Evolutionary conservation across 2,329 filamentous ascomycete genomes (phyloP), one percentile per base, ranked within the genome.

Genomic region (Exophiala spinifera): DNA sequence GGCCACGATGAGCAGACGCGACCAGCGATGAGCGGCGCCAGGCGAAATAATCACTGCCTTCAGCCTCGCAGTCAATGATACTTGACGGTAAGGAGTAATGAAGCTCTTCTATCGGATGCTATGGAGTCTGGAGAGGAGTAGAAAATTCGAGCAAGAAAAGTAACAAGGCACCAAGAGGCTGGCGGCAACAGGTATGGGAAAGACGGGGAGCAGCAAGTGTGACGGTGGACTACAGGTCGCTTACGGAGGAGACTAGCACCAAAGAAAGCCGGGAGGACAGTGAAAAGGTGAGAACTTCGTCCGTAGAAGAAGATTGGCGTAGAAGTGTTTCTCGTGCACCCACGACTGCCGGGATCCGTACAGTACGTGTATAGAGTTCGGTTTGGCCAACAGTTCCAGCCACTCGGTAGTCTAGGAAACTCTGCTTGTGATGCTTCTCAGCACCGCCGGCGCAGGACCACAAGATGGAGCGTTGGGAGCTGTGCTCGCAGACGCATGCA

Each of bases 121-220:
- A 15, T n/a, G 10, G 7, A 14, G 42, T 44, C n/a, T 15, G 15
- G 42, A 23, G 4, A 53, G 40, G 20, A 45, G 48, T 49, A 51
- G 53, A 25, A 34, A 37, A 4, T 43, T 34, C 34, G 33, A 55
- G 42, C 34, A 49, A 46, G 53, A 7, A 42, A 51, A 42, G 39
- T 6, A 21, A n/a, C 23, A 33, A 23, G 49, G 17, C 13, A 31
- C 36, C 19, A 37, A 47, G 42, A 39, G 33, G 37, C 19, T 33
- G 65, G 57, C 61, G 60, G 64, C 64, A 67, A 67, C 65, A 63
- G 64, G 66, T 43, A 51, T 37, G 39, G 42, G 45, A 66, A 59
- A 64, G 49, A 49, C 57, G 20, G 14, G 20, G 17, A 49, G 20
- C 15, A n/a, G 36, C 13, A 40, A 21, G 21, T 42, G 36, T 49